Conservation (phyloP, 23 red algal genomes). For the Chondrus crispus region DNA sequence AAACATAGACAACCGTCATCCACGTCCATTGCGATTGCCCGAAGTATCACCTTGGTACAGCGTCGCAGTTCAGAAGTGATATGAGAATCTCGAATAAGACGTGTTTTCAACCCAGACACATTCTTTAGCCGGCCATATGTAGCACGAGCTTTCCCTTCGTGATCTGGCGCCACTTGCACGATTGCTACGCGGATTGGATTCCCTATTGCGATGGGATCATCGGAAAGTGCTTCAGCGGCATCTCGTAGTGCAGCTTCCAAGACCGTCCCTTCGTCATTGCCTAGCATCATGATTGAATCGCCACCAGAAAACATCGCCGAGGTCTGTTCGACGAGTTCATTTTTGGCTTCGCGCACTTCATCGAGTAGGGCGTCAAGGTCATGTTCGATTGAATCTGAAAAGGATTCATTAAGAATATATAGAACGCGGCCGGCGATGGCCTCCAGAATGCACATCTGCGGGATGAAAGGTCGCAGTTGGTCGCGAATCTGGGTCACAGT, state of each 20-base stretch:
- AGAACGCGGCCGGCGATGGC: constrained; percentile 7
- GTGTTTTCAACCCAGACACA: not conserved
- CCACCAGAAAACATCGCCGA: not conserved
- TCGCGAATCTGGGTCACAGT: constrained; percentile 32
- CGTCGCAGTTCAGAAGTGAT: not conserved
- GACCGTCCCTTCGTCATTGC: not conserved
- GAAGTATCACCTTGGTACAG: constrained; percentile 22
- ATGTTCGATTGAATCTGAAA: not conserved
- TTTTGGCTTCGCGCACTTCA: not conserved
- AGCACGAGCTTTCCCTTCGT: not conserved
- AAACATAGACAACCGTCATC: constrained; percentile 36
- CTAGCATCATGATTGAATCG: constrained; percentile 11
- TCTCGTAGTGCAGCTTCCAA: constrained; percentile 16
- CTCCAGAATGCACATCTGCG: constrained; percentile 30
- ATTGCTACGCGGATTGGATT: constrained; percentile 1
- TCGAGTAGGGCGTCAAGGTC: not conserved
- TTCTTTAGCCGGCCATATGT: not conserved
- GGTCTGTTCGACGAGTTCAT: not conserved
- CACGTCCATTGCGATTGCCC: not conserved
- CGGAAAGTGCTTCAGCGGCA: not conserved
- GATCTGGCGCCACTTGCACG: not conserved
- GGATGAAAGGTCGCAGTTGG: not conserved
- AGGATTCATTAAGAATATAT: constrained; percentile 17
- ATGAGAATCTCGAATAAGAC: not conserved
- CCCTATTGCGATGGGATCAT: not conserved